Evolutionary conservation across 768 basidiomycete genomes (phyloP).

Genomic region (Pluteus cervinus): DNA sequence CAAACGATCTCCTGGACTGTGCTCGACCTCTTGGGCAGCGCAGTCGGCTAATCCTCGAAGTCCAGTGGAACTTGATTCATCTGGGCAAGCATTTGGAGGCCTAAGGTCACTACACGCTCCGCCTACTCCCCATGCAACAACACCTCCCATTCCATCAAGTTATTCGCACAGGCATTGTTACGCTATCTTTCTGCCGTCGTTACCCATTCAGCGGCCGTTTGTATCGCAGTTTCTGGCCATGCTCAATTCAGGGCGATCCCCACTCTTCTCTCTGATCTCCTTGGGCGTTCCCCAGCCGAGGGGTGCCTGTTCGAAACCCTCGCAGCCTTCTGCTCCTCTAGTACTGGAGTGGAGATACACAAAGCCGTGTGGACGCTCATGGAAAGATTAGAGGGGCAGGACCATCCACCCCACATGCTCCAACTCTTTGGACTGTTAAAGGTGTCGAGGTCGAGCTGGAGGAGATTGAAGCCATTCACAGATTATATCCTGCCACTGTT

Average conservation of each 20-base stretch:
- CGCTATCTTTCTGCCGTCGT: slow-evolving; percentile 73
- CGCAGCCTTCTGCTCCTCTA: slow-evolving; percentile 76
- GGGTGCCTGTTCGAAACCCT: slow-evolving; percentile 78
- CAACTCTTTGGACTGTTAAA: slow-evolving; percentile 51
- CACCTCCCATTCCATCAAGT: too few species aligned
- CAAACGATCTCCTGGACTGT: slow-evolving; percentile 73
- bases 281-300: slow-evolving; percentile 80
- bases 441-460: slow-evolving; percentile 87
- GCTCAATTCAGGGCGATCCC: slow-evolving; percentile 77
- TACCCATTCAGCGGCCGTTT: slow-evolving; percentile 68
- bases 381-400: slow-evolving; percentile 80
- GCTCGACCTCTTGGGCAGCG: slow-evolving; percentile 68
- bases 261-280: slow-evolving; percentile 72
- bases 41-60: too few species aligned
- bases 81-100: too few species aligned
- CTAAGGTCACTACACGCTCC: too few species aligned
- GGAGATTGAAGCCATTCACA: slow-evolving; percentile 74
- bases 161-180: slow-evolving; percentile 77
- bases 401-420: slow-evolving; percentile 53
- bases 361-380: slow-evolving; percentile 78
- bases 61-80: too few species aligned
- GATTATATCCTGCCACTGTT: slow-evolving; percentile 82
- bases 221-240: slow-evolving; percentile 71
- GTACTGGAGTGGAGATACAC: slow-evolving; percentile 71
- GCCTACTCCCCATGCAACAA: too few species aligned